Base-by-base conservation (phyloP, 352 stramenopile species). In the Plasmopara halstedii region DNA sequence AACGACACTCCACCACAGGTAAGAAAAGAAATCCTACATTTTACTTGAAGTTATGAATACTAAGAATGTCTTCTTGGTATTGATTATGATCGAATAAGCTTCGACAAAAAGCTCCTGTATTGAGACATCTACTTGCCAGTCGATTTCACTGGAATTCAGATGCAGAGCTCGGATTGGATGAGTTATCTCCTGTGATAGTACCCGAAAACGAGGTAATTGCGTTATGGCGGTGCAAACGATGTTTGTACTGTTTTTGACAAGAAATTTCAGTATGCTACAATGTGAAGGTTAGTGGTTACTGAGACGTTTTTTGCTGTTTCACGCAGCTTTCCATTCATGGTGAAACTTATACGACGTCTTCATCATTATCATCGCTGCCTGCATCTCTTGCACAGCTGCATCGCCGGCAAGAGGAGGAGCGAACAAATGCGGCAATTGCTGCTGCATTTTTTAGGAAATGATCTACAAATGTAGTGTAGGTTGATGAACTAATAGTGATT, bases 111-210 rank as follows among this genome's bases (percentile, higher is more conserved):
- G 56, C 54, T 8, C 25, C 46, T 0, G 47, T 66, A 13, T 42
- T 83, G 29, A 56, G 64, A 2, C 51, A 70, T 5, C 50, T 76
- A 19, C 56, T 79, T 19, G 15, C 42, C 32, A 54, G 32, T 36
- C 71, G 69, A 44, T 83, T 83, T 49, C 37, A 62, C 1, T 61
- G 65, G 53, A 42, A 64, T 18, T 40, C 42, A 6, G 15, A 32
- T 2, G 47, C 53, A 5, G 60, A 64, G 13, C 23, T 44, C 19
- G 66, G 70, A 17, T 31, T 56, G 43, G 59, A 76, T 40, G 68
- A 79, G 45, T 73, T 73, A n/a, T 60, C 68, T 9, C 68, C 71
- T 3, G 71, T 81, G 3, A 40, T 79, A 27, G 67, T 81, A 29
- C 21, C 56, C 2, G 34, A 55, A 10, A 46, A 69, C 36, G 70